A percentile compares a stretch with the other conserved stretches of the same genome.
phyloP scores from a whole-genome alignment of 345 rosid species.

The Microcos paniculata region DNA sequence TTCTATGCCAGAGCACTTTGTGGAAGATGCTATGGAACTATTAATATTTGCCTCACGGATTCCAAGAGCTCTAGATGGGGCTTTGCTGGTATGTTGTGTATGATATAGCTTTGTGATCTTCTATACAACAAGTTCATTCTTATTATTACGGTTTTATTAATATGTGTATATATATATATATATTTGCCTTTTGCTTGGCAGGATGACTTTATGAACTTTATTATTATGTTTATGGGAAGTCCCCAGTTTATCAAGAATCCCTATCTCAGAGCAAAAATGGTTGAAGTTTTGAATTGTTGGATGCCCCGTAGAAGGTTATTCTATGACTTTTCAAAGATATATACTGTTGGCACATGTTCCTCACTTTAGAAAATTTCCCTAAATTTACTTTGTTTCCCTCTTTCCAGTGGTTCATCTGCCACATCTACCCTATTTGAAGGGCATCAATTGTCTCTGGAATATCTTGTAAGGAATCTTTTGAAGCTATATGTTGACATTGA shows the following conservation, averaged over 20 bases:
- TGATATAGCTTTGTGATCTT: conserved; percentile 1
- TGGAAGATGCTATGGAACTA: conserved; percentile 97
- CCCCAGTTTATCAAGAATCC: conserved; percentile 87
- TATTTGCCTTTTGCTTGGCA: conserved; percentile 35
- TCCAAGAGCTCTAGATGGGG: conserved; percentile 88
- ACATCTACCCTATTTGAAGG: conserved; percentile 88
- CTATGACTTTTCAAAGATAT: not conserved
- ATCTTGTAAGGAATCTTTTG: conserved; percentile 96
- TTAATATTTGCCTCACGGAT: conserved; percentile 90
- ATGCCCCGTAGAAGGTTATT: conserved; percentile 89
- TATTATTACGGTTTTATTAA: not conserved
- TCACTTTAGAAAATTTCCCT: not conserved
- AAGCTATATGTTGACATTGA: conserved; percentile 99
- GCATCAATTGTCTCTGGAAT: conserved; percentile 85
- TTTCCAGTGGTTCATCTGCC: conserved; percentile 78
- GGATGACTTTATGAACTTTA: conserved; percentile 99
- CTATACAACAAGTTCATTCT: not conserved
- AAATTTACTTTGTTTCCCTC: conserved; percentile 10
- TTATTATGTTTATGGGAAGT: conserved; percentile 97
- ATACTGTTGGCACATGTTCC: conserved; percentile 13
- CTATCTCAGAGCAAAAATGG: conserved; percentile 98
- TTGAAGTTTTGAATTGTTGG: conserved; percentile 98
- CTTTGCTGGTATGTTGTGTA: conserved; percentile 55
- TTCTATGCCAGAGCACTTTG: conserved; percentile 97
- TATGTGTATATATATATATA: not conserved